Evolutionary conservation across 495 filamentous ascomycete genomes (phyloP), one percentile per base, ranked within the genome.

Genomic region (Sordaria brevicollis): DNA sequence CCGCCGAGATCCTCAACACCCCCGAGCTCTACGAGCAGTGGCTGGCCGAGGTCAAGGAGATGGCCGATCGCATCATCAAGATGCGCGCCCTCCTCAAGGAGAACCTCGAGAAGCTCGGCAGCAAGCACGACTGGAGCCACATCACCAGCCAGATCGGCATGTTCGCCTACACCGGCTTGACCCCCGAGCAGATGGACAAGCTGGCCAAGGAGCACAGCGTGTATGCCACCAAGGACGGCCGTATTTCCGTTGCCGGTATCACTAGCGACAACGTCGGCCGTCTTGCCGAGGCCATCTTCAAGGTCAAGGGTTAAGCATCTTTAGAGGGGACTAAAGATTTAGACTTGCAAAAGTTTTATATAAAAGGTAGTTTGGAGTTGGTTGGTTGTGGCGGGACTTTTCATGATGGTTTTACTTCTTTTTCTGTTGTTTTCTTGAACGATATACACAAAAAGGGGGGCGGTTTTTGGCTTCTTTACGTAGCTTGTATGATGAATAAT

Each of bases 71-170:
- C 74, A 99, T 99, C 85, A 99, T 99, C 79, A 91, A 88, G 79
- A 99, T 99, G 95, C 92, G 95, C 71, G 89, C 92, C 65, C 85
- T 96, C 39, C 89, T 99, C 74, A 94, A 95, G 85, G 87, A 91
- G 76, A 95, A 97, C 84, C 89, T 99, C 49, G 92, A 97, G 88
- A 89, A 91, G 80, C 88, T 96, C 70, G 95, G 94, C 74, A 93
- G 90, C 84, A 92, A 93, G 86, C 93, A 95, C 82, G 92, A 97
- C 83, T 99, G 95, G 95, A 91, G 89, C 81, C 95, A 99, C 85
- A 99, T 99, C 83, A 99, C 95, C 68, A 93, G 86, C 80, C 94
- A 94, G 86, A 99, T 99, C 74, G 95, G 95, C 83, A 99, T 99
- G 95, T 99, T 99, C 77, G 94, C 94, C 74, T 99, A 95, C 85